Evolutionary conservation across 2,329 filamentous ascomycete genomes (phyloP).

Genomic region (Dactylellina leptospora): DNA sequence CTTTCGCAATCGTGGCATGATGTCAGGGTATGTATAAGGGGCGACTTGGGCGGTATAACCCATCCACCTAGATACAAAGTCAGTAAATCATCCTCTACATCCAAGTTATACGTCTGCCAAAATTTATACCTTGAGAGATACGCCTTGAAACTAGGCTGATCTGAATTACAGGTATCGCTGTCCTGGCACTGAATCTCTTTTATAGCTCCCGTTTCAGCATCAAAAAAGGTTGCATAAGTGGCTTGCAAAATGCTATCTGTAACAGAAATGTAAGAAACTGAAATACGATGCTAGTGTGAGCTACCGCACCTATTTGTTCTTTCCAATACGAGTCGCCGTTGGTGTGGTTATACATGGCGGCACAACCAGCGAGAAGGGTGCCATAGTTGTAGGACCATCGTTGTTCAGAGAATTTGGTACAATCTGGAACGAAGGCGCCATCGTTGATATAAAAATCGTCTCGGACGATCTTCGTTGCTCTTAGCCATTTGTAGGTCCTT

Average conservation of each 20-base stretch:
- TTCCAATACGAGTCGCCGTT: constrained; percentile 48
- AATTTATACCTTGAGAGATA: constrained; percentile 63
- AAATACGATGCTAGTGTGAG: not conserved
- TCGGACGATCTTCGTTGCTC: constrained; percentile 68
- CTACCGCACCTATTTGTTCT: constrained; percentile 21
- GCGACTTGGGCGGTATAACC: constrained; percentile 69
- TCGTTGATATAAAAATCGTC: constrained; percentile 73
- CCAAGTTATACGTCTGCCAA: not conserved
- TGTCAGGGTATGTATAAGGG: constrained; percentile 67
- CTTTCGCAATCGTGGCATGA: constrained; percentile 68
- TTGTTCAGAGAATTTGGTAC: constrained; percentile 69
- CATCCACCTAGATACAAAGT: constrained; percentile 67
- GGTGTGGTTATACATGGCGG: constrained; percentile 72
- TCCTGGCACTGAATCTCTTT: constrained; percentile 75
- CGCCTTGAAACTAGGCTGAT: constrained; percentile 78
- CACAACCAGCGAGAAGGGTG: constrained; percentile 70
- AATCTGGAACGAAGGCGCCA: constrained; percentile 68
- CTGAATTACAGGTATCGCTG: constrained; percentile 70
- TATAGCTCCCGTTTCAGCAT: constrained; percentile 65
- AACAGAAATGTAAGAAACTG: not conserved
- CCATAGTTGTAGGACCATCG: constrained; percentile 75
- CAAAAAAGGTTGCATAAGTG: constrained; percentile 42
- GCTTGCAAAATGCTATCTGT: constrained; percentile 36
- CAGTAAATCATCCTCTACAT: not conserved
- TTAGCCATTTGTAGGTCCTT: constrained; percentile 71